A percentile compares a stretch with the other conserved stretches of the same genome.
phyloP scores from a whole-genome alignment of 2,329 filamentous ascomycete species.

The Fusarium pseudocircinatum region DNA sequence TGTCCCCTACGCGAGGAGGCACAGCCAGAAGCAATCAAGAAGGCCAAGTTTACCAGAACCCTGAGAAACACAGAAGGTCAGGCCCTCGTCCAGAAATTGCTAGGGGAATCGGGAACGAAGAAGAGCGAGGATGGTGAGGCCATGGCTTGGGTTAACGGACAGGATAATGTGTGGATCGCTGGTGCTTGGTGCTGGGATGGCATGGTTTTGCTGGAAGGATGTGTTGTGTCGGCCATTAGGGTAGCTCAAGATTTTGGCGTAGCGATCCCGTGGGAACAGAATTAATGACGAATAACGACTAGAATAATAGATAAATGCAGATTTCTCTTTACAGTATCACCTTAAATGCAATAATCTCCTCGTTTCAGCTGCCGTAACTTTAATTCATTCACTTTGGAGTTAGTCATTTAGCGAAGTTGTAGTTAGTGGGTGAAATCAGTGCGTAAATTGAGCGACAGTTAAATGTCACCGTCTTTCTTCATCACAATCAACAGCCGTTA shows the following conservation, averaged over 20 bases:
- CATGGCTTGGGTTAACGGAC: constrained; percentile 62
- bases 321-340: not conserved
- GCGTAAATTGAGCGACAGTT: not conserved
- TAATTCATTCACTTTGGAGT: not conserved
- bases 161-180: constrained; percentile 63
- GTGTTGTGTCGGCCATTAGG: constrained; percentile 66
- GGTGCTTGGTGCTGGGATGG: constrained; percentile 74
- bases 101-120: constrained; percentile 41
- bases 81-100: constrained; percentile 57
- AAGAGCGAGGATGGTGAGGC: not conserved
- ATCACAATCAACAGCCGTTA: not conserved
- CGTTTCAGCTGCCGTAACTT: not conserved
- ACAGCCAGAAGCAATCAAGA: constrained; percentile 53
- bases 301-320: not conserved
- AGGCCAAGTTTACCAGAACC: constrained; percentile 61
- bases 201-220: constrained; percentile 70
- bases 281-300: constrained; percentile 6
- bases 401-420: constrained; percentile 9
- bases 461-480: not conserved
- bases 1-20: constrained; percentile 54
- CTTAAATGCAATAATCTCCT: constrained; percentile 1
- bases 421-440: not conserved
- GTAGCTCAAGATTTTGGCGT: constrained; percentile 64
- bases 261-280: constrained; percentile 49
- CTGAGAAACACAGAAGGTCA: constrained; percentile 61